Base-by-base conservation (phyloP, 108 stramenopile genomes). In the Chaetoceros muelleri region DNA sequence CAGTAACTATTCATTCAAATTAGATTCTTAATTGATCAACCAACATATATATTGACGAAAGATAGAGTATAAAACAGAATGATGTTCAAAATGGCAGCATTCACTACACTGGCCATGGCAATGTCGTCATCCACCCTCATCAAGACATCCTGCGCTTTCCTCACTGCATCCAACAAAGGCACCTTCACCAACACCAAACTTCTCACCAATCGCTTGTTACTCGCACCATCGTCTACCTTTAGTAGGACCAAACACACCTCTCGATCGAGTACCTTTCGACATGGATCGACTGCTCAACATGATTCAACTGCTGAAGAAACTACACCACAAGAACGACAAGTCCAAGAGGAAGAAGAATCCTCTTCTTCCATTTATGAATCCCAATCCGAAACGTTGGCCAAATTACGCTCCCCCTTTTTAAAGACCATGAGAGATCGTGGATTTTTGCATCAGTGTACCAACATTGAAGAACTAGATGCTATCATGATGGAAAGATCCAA, bases 381-480 rank as follows among this genome's bases (percentile, higher is more conserved):
- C 52, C 77, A 83, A 51, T 72, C 80, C 31, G 74, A 77, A 27
- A 64, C 65, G 24, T 59, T 81, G n/a, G 59, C 62, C 23, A 72
- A 64, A 22, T 68, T 93, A 44, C 25, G 79, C 68, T 83, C 81
- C 18, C 71, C 79, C 40, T 93, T 93, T 72, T 66, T 93, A 20
- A 48, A 68, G 49, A 77, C 73, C 44, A 81, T 93, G 79, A 64
- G 85, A 28, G 87, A 88, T 62, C 75, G 91, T 23, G 91, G 91
- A 20, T 93, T 88, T 63, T 72, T 93, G 5, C 78, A 76, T 59
- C 91, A 93, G 67, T 93, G 91, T 69, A 93, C 86, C 48, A 74
- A 79, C 49, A 67, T 93, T 44, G 24, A 60, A 53, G 80, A 83
- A 48, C 69, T 89, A 54, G 87, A 89, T 48, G 59, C 46, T 1